Conservation (phyloP, 305 asterid species). For the Rubia peregrina region DNA sequence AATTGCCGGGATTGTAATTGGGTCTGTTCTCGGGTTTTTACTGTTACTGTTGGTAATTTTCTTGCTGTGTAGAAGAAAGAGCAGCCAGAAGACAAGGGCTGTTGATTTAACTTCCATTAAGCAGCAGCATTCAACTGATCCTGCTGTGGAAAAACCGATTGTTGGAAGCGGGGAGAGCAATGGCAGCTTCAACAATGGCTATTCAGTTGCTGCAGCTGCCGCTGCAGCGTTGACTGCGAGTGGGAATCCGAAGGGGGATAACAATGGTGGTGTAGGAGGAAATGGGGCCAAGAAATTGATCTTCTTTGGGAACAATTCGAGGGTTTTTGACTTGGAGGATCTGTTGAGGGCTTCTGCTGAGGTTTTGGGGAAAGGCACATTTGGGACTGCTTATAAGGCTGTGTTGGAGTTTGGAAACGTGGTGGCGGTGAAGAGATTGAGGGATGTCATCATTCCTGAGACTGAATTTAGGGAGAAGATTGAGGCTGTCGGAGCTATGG, state of each 20-base stretch:
- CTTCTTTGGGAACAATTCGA: slow-evolving; percentile 32
- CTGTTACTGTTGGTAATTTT: slow-evolving; percentile 43
- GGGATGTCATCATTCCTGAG: slow-evolving; percentile 44
- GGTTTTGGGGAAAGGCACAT: slow-evolving; percentile 57
- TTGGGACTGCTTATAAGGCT: slow-evolving; percentile 63
- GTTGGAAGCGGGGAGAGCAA: slow-evolving; percentile 37
- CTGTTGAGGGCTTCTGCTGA: slow-evolving; percentile 63
- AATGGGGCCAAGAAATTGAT: slow-evolving; percentile 33
- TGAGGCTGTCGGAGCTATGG: slow-evolving; percentile 41
- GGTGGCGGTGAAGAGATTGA: slow-evolving; percentile 59
- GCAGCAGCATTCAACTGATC: slow-evolving; percentile 41
- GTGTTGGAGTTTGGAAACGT: slow-evolving; percentile 44
- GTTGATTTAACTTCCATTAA: slow-evolving; percentile 50
- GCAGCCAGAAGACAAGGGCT: slow-evolving; percentile 46
- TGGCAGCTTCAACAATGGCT: slow-evolving; percentile 28
- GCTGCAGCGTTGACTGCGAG: slow-evolving; percentile 42
- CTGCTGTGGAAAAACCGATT: slow-evolving; percentile 38
- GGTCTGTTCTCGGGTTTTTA: slow-evolving; percentile 66
- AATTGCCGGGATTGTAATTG: slow-evolving; percentile 82
- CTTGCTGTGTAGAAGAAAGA: slow-evolving; percentile 59
- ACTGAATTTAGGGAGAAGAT: slow-evolving; percentile 47
- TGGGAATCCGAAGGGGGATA: slow-evolving; percentile 17
- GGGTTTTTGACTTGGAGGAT: slow-evolving; percentile 54
- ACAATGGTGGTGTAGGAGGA: slow-evolving; percentile 21
- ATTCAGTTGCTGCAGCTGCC: slow-evolving; percentile 49